Evolutionary conservation across 192 early-diverging fungal species (phyloP).

Genomic region (Coemansia sp.): DNA sequence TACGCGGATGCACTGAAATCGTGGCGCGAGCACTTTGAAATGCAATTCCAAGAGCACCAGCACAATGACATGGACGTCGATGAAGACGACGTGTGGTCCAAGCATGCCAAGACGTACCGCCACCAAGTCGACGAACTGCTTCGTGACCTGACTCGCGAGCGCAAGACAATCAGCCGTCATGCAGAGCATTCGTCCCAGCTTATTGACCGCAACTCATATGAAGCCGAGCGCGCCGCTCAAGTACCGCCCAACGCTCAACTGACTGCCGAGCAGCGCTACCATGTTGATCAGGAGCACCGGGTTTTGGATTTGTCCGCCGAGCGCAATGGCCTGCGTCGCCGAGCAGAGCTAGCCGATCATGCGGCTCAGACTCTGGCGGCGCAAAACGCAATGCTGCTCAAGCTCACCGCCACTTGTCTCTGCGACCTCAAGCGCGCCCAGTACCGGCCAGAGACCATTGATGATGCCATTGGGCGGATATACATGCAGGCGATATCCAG

Average conservation of each 20-base stretch:
- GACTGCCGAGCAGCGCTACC: constrained; percentile 56
- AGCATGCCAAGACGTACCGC: constrained; percentile 24
- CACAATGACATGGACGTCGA: constrained; percentile 28
- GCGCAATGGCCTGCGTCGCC: constrained; percentile 44
- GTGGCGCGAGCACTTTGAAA: constrained; percentile 59
- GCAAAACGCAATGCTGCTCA: constrained; percentile 41
- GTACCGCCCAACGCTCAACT: constrained; percentile 35
- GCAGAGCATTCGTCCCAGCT: constrained; percentile 44
- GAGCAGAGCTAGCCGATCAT: constrained; percentile 45
- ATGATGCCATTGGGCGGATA: constrained; percentile 33
- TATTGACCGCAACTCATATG: constrained; percentile 41
- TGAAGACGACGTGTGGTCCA: constrained; percentile 1
- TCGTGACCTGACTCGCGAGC: constrained; percentile 47
- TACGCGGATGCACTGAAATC: constrained; percentile 35
- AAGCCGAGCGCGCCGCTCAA: constrained; percentile 48
- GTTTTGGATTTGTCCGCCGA: constrained; percentile 48
- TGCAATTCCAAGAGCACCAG: constrained; percentile 49
- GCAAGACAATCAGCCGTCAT: constrained; percentile 39
- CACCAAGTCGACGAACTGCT: constrained; percentile 46
- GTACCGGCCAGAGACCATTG: constrained; percentile 8
- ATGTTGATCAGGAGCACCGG: constrained; percentile 49
- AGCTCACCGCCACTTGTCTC: constrained; percentile 43
- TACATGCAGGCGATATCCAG: constrained; percentile 54
- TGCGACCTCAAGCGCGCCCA: constrained; percentile 34
- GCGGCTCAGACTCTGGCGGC: constrained; percentile 20